phyloP scores from a whole-genome alignment of 495 filamentous ascomycete species.

The Chaetomium cochliodes region DNA sequence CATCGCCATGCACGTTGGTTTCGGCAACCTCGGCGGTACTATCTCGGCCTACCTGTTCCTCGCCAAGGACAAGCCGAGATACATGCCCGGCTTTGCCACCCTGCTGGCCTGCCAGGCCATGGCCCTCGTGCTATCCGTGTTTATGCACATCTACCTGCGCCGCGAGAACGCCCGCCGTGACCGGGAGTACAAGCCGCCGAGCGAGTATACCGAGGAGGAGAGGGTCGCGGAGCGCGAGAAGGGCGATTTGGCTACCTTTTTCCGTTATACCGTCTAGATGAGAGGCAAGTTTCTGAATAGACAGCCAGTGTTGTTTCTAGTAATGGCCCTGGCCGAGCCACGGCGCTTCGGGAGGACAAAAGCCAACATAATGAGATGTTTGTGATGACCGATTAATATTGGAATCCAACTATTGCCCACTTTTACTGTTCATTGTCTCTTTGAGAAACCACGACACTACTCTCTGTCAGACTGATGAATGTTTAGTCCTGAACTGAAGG shows the following conservation, averaged over 20 bases:
- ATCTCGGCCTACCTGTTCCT: slow-evolving; percentile 71
- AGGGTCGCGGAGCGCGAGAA: slow-evolving; percentile 44
- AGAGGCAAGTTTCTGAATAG: background rate
- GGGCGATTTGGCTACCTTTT: slow-evolving; percentile 55
- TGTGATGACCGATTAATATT: too few relatives aligned
- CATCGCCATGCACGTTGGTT: slow-evolving; percentile 79
- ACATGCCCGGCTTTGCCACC: slow-evolving; percentile 58
- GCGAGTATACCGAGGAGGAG: slow-evolving; percentile 51
- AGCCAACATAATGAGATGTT: too few relatives aligned
- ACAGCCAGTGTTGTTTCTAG: background rate
- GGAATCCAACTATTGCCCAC: too few relatives aligned
- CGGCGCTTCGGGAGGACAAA: background rate
- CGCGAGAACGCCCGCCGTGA: slow-evolving; percentile 60
- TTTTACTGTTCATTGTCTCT: too few relatives aligned
- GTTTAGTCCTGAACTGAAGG: too few relatives aligned
- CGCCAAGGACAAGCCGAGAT: slow-evolving; percentile 57
- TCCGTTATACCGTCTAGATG: slow-evolving; percentile 52
- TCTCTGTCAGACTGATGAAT: too few relatives aligned
- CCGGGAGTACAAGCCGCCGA: slow-evolving; percentile 43
- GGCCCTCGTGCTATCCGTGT: slow-evolving; percentile 49
- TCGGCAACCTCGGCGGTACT: slow-evolving; percentile 72
- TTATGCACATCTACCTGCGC: slow-evolving; percentile 59
- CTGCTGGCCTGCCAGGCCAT: slow-evolving; percentile 47
- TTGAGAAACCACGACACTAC: too few relatives aligned
- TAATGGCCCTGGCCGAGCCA: background rate